Base-by-base conservation (phyloP, 176 grass and related monocot genomes). In the Leersia perrieri region DNA sequence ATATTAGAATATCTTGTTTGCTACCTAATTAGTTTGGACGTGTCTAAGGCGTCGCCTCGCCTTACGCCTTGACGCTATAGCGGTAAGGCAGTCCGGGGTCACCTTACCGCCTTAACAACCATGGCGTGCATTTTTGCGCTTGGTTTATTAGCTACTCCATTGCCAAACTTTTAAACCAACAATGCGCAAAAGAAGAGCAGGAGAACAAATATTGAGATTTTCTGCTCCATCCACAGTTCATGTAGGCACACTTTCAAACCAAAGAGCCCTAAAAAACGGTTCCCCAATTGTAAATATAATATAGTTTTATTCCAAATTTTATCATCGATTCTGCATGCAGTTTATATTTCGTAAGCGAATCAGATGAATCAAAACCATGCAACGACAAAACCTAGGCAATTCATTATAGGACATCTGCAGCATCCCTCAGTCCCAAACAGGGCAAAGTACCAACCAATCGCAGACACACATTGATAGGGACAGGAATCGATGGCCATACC, bases 401-500 rank as follows among this genome's bases (percentile, higher is more conserved):
- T 58, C 25, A 3, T 2, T 1, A 28, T 23, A 11, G 33, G 29
- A 35, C 12, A 35, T 6, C 25, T 1, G 32, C 3, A 27, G 0
- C 31, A 0, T 22, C 55, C 31, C 9, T 63, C 11, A 25, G n/a
- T 25, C 20, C 11, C 5, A 73, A 9, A 47, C 60, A 40, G 1
- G 31, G 40, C 25, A 5, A 14, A 32, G 14, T 18, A 68, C 3
- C 45, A 22, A 83, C 0, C 13, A 29, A 73, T 62, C 2, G 13
- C 13, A 5, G 1, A 5, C 30, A 32, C 16, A 11, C 9, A 73
- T 1, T 14, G 1, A n/a, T 10, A 13, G 9, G 12, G 44, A 39
- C 13, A 9, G 23, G 3, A 27, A 81, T 22, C 11, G 14, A 27
- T 44, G 3, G 51, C 9, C 85, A 73, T 25, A 99, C 96, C 92